Evolutionary conservation across 371 early-diverging fungal genomes (phyloP).

Genomic region (Lichtheimia hyalospora): DNA sequence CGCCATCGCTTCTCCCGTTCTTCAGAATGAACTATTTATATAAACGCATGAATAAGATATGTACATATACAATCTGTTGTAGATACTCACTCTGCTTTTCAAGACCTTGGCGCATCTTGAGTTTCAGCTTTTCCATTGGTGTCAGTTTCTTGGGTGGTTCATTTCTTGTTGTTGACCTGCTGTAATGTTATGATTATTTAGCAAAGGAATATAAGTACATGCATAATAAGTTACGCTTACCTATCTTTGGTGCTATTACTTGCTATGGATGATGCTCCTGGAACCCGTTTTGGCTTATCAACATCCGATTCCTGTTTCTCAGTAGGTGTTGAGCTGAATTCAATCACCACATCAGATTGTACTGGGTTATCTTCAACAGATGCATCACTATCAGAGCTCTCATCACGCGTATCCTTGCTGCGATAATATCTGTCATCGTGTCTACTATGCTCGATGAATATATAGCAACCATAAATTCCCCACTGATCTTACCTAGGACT

Average conservation of each 20-base stretch:
- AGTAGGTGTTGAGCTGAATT: conserved; percentile 26
- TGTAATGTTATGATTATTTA: neutral
- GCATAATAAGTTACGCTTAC: neutral
- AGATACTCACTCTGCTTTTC: conserved; percentile 42
- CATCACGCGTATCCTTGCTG: conserved; percentile 34
- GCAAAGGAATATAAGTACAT: neutral
- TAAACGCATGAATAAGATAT: conserved; percentile 7
- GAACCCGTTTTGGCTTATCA: neutral
- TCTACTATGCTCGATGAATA: no score
- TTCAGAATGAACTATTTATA: conserved; percentile 32
- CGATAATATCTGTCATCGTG: conserved; percentile 31
- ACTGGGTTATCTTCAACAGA: conserved; percentile 23
- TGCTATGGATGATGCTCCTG: neutral
- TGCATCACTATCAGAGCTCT: conserved; percentile 29
- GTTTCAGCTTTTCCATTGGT: conserved; percentile 52
- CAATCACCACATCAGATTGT: conserved; percentile 29
- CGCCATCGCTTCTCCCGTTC: conserved; percentile 27
- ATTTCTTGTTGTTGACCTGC: conserved; percentile 4
- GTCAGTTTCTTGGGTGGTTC: conserved; percentile 34
- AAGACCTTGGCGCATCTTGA: conserved; percentile 50
- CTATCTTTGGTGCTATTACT: neutral
- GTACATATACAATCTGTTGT: neutral
- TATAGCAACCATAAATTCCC: no score
- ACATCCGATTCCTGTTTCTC: conserved; percentile 2
- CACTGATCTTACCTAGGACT: neutral